Evolutionary conservation across 805 yeast genomes (phyloP).

Genomic region (Nakazawaea pomicola): DNA sequence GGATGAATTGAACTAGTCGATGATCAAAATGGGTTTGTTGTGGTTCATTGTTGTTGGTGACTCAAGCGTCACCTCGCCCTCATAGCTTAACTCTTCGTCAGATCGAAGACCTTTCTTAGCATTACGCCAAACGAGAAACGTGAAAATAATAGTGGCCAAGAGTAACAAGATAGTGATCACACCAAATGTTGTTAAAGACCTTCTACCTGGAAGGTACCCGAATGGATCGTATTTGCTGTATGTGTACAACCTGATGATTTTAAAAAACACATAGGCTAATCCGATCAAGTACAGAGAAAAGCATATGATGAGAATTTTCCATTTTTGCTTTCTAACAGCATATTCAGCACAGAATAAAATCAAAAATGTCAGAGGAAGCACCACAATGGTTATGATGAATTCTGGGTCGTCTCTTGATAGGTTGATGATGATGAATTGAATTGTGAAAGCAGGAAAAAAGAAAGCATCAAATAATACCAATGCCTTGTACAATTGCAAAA

Average conservation of each 20-base stretch:
- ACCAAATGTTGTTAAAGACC: conserved; percentile 36
- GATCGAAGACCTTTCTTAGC: not conserved
- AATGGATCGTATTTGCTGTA: conserved; percentile 28
- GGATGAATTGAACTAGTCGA: too few relatives aligned
- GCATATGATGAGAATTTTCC: conserved; percentile 19
- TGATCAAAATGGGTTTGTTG: too few relatives aligned
- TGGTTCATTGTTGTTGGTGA: too few relatives aligned
- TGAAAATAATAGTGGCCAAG: conserved; percentile 21
- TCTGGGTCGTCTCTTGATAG: conserved; percentile 31
- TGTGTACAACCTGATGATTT: conserved; percentile 31
- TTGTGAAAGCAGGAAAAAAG: conserved; percentile 40
- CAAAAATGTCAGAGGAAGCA: conserved; percentile 31
- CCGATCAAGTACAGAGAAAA: conserved; percentile 27
- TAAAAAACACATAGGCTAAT: conserved; percentile 35
- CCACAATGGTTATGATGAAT: conserved; percentile 37
- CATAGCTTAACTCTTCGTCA: not conserved
- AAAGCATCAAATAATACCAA: conserved; percentile 27
- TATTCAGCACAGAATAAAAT: conserved; percentile 33
- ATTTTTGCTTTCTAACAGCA: conserved; percentile 29
- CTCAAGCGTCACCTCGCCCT: too few relatives aligned
- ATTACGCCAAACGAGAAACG: conserved; percentile 9
- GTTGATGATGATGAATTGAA: conserved; percentile 39
- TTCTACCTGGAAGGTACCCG: conserved; percentile 34
- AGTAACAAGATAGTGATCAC: conserved; percentile 30
- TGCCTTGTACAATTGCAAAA: conserved; percentile 34